phyloP scores from a whole-genome alignment of 129 eudicot genomes.

The Dittrichia graveolens region DNA sequence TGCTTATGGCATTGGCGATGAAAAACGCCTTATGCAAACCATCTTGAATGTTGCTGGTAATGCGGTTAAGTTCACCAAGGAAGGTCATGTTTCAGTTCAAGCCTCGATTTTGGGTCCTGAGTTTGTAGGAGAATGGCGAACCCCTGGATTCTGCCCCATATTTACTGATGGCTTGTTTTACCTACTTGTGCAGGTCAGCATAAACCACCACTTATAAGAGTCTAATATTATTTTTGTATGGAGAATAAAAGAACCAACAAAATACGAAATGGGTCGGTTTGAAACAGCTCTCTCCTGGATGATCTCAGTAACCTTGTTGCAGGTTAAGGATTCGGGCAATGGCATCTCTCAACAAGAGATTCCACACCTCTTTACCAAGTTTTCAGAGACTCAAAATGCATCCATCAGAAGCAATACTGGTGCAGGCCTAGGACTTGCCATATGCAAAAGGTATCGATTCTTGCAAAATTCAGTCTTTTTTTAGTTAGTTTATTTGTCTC shows the following conservation, averaged over 20 bases:
- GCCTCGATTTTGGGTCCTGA: conserved; percentile 53
- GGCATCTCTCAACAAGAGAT: conserved; percentile 48
- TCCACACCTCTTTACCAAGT: conserved; percentile 49
- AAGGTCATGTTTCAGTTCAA: conserved; percentile 53
- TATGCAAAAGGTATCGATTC: conserved; percentile 46
- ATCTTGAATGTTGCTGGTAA: conserved; percentile 57
- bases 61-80: conserved; percentile 62
- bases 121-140: conserved; percentile 43
- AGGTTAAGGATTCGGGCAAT: conserved; percentile 64
- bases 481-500: background rate
- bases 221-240: background rate
- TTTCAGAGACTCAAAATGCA: conserved; percentile 32
- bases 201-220: background rate
- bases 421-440: conserved; percentile 57
- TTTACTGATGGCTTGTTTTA: conserved; percentile 47
- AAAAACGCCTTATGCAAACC: conserved; percentile 53
- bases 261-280: background rate
- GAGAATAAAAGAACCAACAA: background rate
- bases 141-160: conserved; percentile 38
- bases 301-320: background rate
- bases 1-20: conserved; percentile 54
- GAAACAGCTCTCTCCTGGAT: too few species aligned
- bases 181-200: conserved; percentile 55
- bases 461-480: background rate
- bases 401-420: conserved; percentile 32